These are phyloP conservation scores for Garcia nutans DNA, from an alignment of 345 rosid species.

Conservation along the genomic window DNA sequence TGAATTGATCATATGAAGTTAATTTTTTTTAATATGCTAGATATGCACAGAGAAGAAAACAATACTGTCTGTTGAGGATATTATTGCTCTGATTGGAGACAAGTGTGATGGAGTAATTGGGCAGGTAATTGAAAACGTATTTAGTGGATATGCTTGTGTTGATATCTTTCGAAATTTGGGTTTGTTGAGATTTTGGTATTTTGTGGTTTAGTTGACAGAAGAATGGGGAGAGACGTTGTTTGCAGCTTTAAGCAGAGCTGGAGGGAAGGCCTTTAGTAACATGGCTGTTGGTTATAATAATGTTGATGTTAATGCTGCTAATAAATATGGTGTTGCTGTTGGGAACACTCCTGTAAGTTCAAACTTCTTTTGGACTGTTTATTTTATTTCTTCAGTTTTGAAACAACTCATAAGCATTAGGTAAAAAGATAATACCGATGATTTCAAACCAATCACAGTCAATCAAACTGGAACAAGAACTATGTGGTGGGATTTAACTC, in stretches of 20 bases:
- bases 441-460: too few species aligned
- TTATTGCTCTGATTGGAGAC: constrained; percentile 76
- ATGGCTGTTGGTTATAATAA: constrained; percentile 99
- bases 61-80: constrained; percentile 88
- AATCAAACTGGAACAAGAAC: too few species aligned
- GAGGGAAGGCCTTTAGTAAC: constrained; percentile 93
- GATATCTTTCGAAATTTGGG: neutral
- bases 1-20: neutral
- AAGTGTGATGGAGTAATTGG: constrained; percentile 96
- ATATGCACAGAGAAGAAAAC: constrained; percentile 94
- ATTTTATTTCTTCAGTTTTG: too few species aligned
- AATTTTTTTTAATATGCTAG: constrained; percentile 30
- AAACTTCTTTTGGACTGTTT: neutral
- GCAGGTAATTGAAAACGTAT: constrained; percentile 45
- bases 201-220: constrained; percentile 65
- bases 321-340: constrained; percentile 86
- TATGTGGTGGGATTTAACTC: too few species aligned
- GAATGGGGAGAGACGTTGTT: constrained; percentile 96
- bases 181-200: constrained; percentile 10
- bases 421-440: too few species aligned
- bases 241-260: constrained; percentile 82
- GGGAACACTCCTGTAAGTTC: constrained; percentile 91
- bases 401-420: too few species aligned
- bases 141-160: neutral
- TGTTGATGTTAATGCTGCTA: constrained; percentile 93